A percentile compares a stretch with the other conserved stretches of the same genome.
Evolutionary conservation across 495 filamentous ascomycete genomes (phyloP).

Genomic region (Xylaria venustula): DNA sequence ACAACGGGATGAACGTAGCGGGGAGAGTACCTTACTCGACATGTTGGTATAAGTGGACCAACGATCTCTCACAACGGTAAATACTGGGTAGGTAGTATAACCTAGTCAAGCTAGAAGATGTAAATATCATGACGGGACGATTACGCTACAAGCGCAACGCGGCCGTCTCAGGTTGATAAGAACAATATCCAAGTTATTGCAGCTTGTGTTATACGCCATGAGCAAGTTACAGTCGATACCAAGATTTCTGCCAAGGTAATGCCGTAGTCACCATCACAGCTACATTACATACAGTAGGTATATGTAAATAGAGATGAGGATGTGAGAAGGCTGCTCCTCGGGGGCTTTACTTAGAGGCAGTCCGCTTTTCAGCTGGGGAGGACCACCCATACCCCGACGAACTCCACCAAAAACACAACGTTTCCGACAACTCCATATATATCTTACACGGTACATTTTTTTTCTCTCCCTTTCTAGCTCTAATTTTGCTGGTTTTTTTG

Average conservation of each 20-base stretch:
- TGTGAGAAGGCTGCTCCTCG: constrained; percentile 9
- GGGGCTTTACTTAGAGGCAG: neutral
- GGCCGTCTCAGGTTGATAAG: neutral
- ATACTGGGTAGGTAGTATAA: too few species aligned
- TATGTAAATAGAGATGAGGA: neutral
- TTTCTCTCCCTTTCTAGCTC: neutral
- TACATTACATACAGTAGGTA: neutral
- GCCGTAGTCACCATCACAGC: too few species aligned
- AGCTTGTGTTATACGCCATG: too few species aligned
- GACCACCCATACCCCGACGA: neutral
- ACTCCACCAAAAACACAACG: constrained; percentile 1
- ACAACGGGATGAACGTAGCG: too few species aligned
- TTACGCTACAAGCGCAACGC: neutral
- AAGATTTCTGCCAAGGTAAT: too few species aligned
- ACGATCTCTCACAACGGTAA: too few species aligned
- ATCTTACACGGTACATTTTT: neutral
- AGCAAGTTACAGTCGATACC: too few species aligned
- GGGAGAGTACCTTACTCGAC: too few species aligned
- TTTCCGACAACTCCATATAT: neutral
- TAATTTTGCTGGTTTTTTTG: neutral
- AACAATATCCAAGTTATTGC: neutral
- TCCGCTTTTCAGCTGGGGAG: neutral
- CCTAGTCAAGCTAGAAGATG: too few species aligned
- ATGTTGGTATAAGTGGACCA: too few species aligned
- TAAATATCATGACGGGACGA: too few species aligned